Base-by-base conservation (phyloP, 345 rosid genomes). In the Excoecaria agallocha region DNA sequence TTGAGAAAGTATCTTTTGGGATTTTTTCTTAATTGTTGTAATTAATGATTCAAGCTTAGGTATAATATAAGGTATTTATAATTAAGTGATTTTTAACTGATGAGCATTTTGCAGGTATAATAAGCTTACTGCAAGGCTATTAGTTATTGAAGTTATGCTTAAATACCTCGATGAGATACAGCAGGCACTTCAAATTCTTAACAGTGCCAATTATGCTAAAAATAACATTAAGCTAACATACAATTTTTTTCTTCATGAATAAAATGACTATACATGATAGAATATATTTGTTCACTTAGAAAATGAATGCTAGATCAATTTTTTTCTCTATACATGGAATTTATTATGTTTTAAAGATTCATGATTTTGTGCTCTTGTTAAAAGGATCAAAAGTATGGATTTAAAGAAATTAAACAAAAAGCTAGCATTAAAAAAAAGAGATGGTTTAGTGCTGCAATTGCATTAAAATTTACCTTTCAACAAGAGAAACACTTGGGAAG, bases 61-160 rank as follows among this genome's bases (percentile, higher is more conserved):
- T 19, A 56, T 15, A 48, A 66, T 11, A 17, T 24, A 6, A 30
- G 39, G 16, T 25, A 11, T 50, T 30, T 13, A 9, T 22, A 71
- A 50, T 60, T 66, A 22, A 52, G n/a, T n/a, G n/a, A n/a, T n/a
- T n/a, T n/a, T n/a, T n/a, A n/a, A n/a, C n/a, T n/a, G n/a, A n/a
- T 3, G 24, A 64, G 24, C 59, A n/a, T n/a, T n/a, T n/a, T n/a
- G n/a, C n/a, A n/a, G n/a, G n/a, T n/a, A n/a, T n/a, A n/a, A n/a
- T n/a, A 11, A 93, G 87, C 91, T 93, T 61, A 86, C 86, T 48
- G 99, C 90, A 45, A 82, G 94, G 57, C 99, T 98, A 12, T 84
- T 76, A 45, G 92, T 98, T 58, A 81, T 68, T 66, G 84, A 90
- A 74, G 67, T 82, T 68, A 92, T 95, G 75, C 84, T 72, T 71